phyloP scores from a whole-genome alignment of 345 rosid genomes.

The Populus simonii region DNA sequence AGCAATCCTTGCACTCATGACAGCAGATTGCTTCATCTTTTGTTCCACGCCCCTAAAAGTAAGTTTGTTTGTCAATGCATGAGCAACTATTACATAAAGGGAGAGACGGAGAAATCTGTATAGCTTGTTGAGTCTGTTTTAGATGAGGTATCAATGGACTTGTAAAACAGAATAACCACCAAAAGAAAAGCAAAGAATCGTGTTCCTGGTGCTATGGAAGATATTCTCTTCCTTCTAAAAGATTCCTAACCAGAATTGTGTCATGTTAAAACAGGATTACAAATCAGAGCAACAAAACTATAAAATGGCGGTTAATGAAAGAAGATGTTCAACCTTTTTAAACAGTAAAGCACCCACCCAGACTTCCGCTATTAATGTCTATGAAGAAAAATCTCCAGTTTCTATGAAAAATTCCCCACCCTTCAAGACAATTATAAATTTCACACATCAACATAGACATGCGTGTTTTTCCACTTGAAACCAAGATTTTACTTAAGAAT shows the following conservation, averaged over 20 bases:
- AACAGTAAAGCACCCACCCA: neutral
- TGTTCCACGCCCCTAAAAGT: conserved; percentile 43
- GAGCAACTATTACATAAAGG: neutral
- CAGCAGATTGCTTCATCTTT: conserved; percentile 44
- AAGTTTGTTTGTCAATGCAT: conserved; percentile 3
- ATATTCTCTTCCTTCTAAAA: neutral
- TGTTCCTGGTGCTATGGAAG: neutral
- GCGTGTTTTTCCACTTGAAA: neutral
- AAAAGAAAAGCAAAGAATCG: neutral
- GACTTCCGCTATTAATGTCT: neutral
- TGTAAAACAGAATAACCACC: neutral
- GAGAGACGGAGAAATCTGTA: neutral
- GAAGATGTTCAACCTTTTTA: neutral
- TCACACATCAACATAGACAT: neutral
- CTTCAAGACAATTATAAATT: neutral
- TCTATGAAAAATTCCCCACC: neutral
- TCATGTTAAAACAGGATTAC: neutral
- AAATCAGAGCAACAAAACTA: neutral
- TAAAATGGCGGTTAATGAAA: neutral
- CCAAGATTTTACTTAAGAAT: neutral
- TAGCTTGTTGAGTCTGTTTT: neutral
- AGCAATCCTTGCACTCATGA: conserved; percentile 50
- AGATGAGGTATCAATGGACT: neutral
- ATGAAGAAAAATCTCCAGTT: neutral
- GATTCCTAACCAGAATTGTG: neutral